Evolutionary conservation across 208 protist genomes (phyloP), one percentile per base, ranked within the genome.

Genomic region (Trypanosoma mega): DNA sequence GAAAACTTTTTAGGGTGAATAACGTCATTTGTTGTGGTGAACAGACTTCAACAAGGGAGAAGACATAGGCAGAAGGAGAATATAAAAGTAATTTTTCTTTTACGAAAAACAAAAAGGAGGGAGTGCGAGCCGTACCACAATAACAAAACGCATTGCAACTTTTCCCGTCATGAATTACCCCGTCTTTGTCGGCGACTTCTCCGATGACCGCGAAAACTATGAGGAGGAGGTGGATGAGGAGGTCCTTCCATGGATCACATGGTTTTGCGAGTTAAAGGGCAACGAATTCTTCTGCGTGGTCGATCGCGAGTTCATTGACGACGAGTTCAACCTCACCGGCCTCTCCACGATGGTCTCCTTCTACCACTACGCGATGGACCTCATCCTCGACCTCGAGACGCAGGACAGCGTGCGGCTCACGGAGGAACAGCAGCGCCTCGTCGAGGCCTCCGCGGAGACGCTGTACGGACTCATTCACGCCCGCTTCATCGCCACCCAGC

Each of bases 381-480:
- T 99, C 30, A 99, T 99, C 67, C 78, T 99, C 2, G 98, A 99
- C 63, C 63, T 96, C 45, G 96, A 98, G 47, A 87, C 77, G 8
- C 85, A 83, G 51, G 84, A 84, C 49, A 76, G 92, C 54, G 97
- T 97, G 14, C 85, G 96, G 1, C 74, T 99, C 21, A 98, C 92
- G 2, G 96, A 98, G 57, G 93, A 99, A 70, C 96, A 99, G 67
- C 89, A 97, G 68, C 93, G 97, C 20, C 74, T 97, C 2, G 85
- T 99, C 16, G 94, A 99, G 68, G 88, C 83, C 27, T 90, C 96
- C 0, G 97, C 98, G 0, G 97, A 99, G 78, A 96, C 97, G 29
- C 87, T 99, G 5, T 99, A 99, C 71, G 98, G 98, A 5, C 87
- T 99, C 18, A 99, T 99, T 54, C 98, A 99, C 76, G 97, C 98